These are phyloP conservation scores for Kwoniella europaea DNA, from an alignment of 768 basidiomycete species.

Conservation along the genomic window DNA sequence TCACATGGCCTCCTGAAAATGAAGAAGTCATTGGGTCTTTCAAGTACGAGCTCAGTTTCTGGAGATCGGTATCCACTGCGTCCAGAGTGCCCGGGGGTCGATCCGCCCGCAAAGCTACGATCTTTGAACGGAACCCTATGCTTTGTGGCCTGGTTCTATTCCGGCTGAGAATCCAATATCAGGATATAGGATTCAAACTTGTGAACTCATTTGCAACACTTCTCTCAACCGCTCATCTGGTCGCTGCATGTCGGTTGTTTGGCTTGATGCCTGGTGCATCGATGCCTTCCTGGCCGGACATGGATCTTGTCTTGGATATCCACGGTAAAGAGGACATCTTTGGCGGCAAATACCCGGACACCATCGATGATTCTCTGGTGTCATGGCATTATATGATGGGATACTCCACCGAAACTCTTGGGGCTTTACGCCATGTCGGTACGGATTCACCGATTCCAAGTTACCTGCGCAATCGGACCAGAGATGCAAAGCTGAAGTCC, in stretches of 20 bases:
- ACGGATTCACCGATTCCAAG: neutral
- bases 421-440: neutral
- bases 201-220: constrained; percentile 13
- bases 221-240: constrained; percentile 16
- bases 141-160: constrained; percentile 25
- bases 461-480: neutral
- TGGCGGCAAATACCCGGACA: constrained; percentile 21
- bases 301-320: constrained; percentile 16
- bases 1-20: too few species aligned
- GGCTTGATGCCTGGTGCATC: neutral
- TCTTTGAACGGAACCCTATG: constrained; percentile 17
- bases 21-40: too few species aligned
- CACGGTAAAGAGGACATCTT: constrained; percentile 29
- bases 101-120: neutral
- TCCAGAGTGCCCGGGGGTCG: neutral
- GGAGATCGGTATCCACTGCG: neutral
- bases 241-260: constrained; percentile 1
- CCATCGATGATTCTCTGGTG: constrained; percentile 15
- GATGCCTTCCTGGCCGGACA: constrained; percentile 3
- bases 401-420: constrained; percentile 11
- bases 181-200: constrained; percentile 4
- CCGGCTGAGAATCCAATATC: constrained; percentile 21
- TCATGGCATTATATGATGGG: constrained; percentile 21
- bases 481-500: neutral
- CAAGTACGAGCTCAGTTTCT: neutral